phyloP scores from a whole-genome alignment of 352 stramenopile genomes.

The Globisporangium sylvaticum region DNA sequence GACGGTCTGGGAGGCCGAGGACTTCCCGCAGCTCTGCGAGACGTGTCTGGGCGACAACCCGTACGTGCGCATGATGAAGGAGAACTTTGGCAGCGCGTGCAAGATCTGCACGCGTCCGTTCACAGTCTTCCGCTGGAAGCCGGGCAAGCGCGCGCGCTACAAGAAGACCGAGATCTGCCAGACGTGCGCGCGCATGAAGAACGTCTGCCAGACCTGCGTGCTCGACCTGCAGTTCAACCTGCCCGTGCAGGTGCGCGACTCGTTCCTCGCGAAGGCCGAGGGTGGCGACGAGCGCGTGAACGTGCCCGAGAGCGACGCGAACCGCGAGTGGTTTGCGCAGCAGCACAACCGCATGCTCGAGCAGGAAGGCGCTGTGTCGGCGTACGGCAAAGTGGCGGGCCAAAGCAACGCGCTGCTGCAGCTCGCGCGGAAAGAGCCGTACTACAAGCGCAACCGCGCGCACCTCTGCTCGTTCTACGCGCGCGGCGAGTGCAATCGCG shows the following conservation, averaged over 20 bases:
- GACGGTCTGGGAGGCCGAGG: conserved; percentile 89
- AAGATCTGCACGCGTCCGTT: conserved; percentile 98
- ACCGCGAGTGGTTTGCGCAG: conserved; percentile 93
- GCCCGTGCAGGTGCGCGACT: conserved; percentile 92
- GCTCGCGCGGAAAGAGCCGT: conserved; percentile 81
- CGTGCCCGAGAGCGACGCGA: conserved; percentile 92
- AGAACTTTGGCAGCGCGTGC: conserved; percentile 94
- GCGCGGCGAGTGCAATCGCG: conserved; percentile 91
- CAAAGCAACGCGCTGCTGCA: conserved; percentile 80
- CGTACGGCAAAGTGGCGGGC: conserved; percentile 79
- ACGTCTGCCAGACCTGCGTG: conserved; percentile 99
- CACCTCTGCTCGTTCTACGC: conserved; percentile 96
- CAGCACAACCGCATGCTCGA: conserved; percentile 90
- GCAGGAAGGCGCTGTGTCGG: conserved; percentile 82
- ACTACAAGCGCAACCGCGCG: conserved; percentile 90
- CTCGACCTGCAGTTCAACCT: conserved; percentile 98
- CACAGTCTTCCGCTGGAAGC: conserved; percentile 98
- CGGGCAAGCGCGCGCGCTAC: conserved; percentile 95
- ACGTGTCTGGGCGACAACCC: conserved; percentile 98
- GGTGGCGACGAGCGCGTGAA: conserved; percentile 46
- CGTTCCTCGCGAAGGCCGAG: conserved; percentile 67
- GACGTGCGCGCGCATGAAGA: conserved; percentile 98
- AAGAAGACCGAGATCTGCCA: conserved; percentile 99
- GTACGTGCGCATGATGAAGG: conserved; percentile 99
- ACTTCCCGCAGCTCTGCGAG: conserved; percentile 98